phyloP scores from a whole-genome alignment of 2,329 filamentous ascomycete genomes.

The Chrysoporthe puriensis region DNA sequence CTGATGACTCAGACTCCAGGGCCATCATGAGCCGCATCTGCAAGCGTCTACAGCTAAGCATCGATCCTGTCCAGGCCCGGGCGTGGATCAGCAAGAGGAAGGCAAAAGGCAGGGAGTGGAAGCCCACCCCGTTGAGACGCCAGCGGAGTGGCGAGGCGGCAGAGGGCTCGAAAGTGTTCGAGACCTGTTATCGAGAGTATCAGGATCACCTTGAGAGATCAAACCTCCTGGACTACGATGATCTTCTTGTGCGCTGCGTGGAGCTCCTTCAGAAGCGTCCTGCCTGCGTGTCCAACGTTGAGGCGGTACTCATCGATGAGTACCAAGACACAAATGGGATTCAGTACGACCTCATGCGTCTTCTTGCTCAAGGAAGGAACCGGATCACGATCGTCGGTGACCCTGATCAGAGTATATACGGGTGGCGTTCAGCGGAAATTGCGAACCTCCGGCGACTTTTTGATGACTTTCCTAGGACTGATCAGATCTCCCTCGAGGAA shows the following conservation, averaged over 20 bases:
- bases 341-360: constrained; percentile 91
- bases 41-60: constrained; percentile 68
- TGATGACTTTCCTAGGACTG: constrained; percentile 73
- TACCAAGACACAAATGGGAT: constrained; percentile 97
- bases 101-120: constrained; percentile 53
- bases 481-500: constrained; percentile 84
- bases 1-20: constrained; percentile 79
- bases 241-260: constrained; percentile 82
- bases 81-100: constrained; percentile 76
- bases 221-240: constrained; percentile 92
- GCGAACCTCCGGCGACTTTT: constrained; percentile 83
- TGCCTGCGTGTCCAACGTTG: constrained; percentile 83
- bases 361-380: constrained; percentile 73
- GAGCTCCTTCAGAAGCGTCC: constrained; percentile 76
- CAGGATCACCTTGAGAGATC: constrained; percentile 73
- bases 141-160: constrained; percentile 46
- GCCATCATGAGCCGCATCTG: constrained; percentile 82
- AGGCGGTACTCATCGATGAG: constrained; percentile 92
- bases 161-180: constrained; percentile 59
- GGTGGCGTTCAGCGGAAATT: constrained; percentile 91
- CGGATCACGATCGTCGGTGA: constrained; percentile 96
- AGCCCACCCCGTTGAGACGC: constrained; percentile 31
- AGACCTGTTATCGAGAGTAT: constrained; percentile 73
- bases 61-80: constrained; percentile 73
- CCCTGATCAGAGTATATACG: constrained; percentile 97